Conservation (phyloP, 2,329 filamentous ascomycete genomes). For the Aspergillus phoenicis region DNA sequence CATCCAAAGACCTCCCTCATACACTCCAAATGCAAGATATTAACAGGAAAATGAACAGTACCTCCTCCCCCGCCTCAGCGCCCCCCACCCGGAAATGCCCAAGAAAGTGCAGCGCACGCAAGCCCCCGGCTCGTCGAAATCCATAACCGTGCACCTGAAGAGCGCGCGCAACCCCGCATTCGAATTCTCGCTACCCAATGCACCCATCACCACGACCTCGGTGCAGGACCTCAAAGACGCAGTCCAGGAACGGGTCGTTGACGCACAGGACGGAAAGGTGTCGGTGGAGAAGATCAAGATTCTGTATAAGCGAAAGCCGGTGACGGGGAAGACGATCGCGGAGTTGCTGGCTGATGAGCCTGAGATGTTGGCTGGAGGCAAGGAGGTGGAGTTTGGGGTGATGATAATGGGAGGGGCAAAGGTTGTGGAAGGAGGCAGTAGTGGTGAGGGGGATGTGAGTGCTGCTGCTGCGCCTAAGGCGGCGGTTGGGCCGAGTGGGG, state of each 20-base stretch:
- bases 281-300: slow-evolving; percentile 78
- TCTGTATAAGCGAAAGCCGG: slow-evolving; percentile 83
- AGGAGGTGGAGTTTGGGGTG: slow-evolving; percentile 72
- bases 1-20: background rate
- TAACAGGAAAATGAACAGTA: slow-evolving; percentile 34
- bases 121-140: slow-evolving; percentile 44
- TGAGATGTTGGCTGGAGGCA: slow-evolving; percentile 42
- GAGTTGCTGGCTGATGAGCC: slow-evolving; percentile 67
- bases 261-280: slow-evolving; percentile 42
- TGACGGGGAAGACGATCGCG: slow-evolving; percentile 68
- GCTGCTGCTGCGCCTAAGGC: slow-evolving; percentile 31
- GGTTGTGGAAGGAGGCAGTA: slow-evolving; percentile 37
- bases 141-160: slow-evolving; percentile 38
- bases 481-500: slow-evolving; percentile 59
- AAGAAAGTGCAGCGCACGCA: slow-evolving; percentile 40
- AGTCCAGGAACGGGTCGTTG: slow-evolving; percentile 64
- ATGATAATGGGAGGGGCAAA: slow-evolving; percentile 81
- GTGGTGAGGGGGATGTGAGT: slow-evolving; percentile 22
- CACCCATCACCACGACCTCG: slow-evolving; percentile 68
- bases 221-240: slow-evolving; percentile 76
- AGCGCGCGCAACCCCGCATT: slow-evolving; percentile 73
- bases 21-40: no score
- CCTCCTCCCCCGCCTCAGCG: slow-evolving; percentile 50
- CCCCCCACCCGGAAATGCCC: slow-evolving; percentile 47
- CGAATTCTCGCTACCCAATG: slow-evolving; percentile 64